These are phyloP conservation scores for Ramularia collo-cygni DNA, from an alignment of 2,329 filamentous ascomycete species.

Conservation along the genomic window DNA sequence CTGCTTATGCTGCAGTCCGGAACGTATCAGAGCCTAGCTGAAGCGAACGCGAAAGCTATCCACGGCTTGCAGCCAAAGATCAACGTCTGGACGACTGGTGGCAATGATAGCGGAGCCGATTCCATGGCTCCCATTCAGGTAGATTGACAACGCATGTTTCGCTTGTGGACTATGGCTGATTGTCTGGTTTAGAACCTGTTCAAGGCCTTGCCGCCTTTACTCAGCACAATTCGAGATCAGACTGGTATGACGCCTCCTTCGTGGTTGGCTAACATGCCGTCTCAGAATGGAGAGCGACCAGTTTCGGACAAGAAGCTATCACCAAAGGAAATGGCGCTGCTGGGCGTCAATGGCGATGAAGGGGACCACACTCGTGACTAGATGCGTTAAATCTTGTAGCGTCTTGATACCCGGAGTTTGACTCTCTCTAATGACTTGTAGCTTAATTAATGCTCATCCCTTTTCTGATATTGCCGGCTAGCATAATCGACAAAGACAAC, in stretches of 20 bases:
- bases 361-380: no score
- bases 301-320: no score
- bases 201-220: constrained; percentile 74
- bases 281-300: constrained; percentile 13
- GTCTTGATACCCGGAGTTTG: no score
- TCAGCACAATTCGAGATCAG: constrained; percentile 82
- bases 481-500: no score
- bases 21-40: constrained; percentile 68
- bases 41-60: constrained; percentile 70
- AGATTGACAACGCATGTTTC: background rate
- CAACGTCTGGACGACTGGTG: constrained; percentile 74
- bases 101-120: constrained; percentile 47
- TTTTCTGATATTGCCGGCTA: no score
- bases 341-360: no score
- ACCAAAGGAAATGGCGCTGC: no score
- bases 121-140: constrained; percentile 37
- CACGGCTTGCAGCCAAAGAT: constrained; percentile 80
- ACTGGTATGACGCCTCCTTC: constrained; percentile 73
- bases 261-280: constrained; percentile 56
- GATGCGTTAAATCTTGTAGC: no score
- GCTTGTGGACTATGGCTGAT: constrained; percentile 28
- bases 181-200: constrained; percentile 67
- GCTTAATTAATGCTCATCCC: no score
- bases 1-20: constrained; percentile 84
- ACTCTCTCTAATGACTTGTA: no score